Evolutionary conservation across 2,329 filamentous ascomycete species (phyloP), one percentile per base, ranked within the genome.

Genomic region (Harringtonia aguacate): DNA sequence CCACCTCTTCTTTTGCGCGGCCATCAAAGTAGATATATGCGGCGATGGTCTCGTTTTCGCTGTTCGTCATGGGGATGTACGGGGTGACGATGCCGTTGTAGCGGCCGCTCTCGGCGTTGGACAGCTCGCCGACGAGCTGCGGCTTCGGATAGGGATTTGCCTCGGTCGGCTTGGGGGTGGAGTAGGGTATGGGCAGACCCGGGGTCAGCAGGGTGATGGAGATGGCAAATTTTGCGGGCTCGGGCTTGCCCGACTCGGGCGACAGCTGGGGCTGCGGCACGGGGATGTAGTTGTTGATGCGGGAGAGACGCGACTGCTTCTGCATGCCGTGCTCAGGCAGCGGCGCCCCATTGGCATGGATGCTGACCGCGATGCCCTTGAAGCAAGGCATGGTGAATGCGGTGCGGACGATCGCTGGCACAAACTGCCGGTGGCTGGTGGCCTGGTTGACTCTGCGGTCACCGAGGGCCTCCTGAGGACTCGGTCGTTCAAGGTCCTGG

Each of bases 11-110:
- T 62, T 98, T 98, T 48, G 78, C 77, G 50, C 92, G 75, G 17
- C 92, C 92, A 63, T 98, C 92, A 58, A 98, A 98, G 67, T 98
- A 98, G 55, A 98, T 97, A 63, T 98, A 98, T 31, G 53, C 92
- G 28, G 92, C 92, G 55, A 98, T 90, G 14, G 92, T 98, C 67
- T 98, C 92, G 63, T 95, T 95, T 45, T 87, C 83, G 28, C 86
- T 94, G 48, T 85, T 82, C 18, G 92, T 97, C 67, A 95, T 79
- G 43, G 92, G 86, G 50, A 90, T 84, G 65, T 98, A 98, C 1
- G 90, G 87, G 44, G 76, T 79, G 49, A 95, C 73, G n/a, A 71
- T 63, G 51, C 74, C 72, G 46, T 64, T 60, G 52, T 63, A 65
- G 52, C 68, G 71, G 28, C 66, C 64, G 34, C 64, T 65, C 44